phyloP scores from a whole-genome alignment of 345 rosid species.

The Arabidopsis arenosa region DNA sequence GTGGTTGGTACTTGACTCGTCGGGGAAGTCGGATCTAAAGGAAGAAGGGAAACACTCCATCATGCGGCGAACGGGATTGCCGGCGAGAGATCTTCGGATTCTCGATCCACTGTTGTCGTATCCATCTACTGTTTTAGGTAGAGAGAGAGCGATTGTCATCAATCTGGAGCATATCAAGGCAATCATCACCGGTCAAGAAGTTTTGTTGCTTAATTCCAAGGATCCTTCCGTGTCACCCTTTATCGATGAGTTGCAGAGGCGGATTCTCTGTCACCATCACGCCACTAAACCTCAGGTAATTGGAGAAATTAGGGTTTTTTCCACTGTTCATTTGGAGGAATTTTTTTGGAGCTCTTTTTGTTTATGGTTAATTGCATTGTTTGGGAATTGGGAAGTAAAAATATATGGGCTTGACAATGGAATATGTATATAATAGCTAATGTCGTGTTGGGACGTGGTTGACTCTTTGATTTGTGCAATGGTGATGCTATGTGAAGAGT shows the following conservation, averaged over 20 bases:
- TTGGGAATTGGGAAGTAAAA: not conserved
- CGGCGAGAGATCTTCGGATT: slow-evolving; percentile 88
- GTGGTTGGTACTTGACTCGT: slow-evolving; percentile 69
- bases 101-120: slow-evolving; percentile 91
- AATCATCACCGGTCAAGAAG: slow-evolving; percentile 89
- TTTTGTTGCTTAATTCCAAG: slow-evolving; percentile 73
- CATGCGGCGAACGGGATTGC: slow-evolving; percentile 95
- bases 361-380: not conserved
- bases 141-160: slow-evolving; percentile 89
- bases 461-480: not conserved
- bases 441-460: not conserved
- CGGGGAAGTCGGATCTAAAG: slow-evolving; percentile 58
- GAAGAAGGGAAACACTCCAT: slow-evolving; percentile 85
- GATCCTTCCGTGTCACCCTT: slow-evolving; percentile 85
- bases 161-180: slow-evolving; percentile 95
- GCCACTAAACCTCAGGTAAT: slow-evolving; percentile 75
- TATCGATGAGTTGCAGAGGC: slow-evolving; percentile 69
- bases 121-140: slow-evolving; percentile 84
- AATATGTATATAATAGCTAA: not conserved
- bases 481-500: slow-evolving; percentile 24
- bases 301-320: slow-evolving; percentile 5
- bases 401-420: not conserved
- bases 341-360: not conserved
- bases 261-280: slow-evolving; percentile 64
- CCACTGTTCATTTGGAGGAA: not conserved